Base-by-base conservation (phyloP, 345 rosid species). In the Microcos paniculata region DNA sequence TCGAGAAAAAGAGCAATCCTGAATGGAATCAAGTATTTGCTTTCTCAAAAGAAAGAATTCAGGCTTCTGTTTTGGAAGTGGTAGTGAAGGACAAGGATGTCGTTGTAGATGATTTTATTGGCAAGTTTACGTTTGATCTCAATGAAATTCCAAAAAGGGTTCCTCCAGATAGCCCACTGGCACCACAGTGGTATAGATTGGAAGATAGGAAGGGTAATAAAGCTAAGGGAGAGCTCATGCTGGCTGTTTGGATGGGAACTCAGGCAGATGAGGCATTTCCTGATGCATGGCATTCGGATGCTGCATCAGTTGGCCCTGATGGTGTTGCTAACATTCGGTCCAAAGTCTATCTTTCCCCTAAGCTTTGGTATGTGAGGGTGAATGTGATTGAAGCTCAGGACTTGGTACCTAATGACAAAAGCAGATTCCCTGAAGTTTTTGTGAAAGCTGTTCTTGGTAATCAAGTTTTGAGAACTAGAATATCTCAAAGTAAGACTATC, bases 221-320 rank as follows among this genome's bases (percentile, higher is more conserved):
- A 84, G 82, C 76, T 38, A 90, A 84, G 75, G 99, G 99, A 75
- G 98, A 96, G 82, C 80, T 96, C 73, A 96, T 96, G 99, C 81
- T 96, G 73, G 99, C 99, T 43, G 93, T 93, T 70, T 96, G 99
- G 99, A 96, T 92, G 96, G 99, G 99, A 70, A 96, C 99, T 66
- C 99, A 93, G 82, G 99, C 99, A 0, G 99, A 95, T 57, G 99
- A 95, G 84, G 93, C 98, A 23, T 95, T 95, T 71, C 89, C 97
- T 1, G 97, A 96, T 72, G 94, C 98, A 14, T 96, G 99, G 98
- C 99, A 96, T 72, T 96, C 99, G 0, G 98, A 96, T 87, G 99
- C 99, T 21, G 94, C 91, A 63, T 79, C 93, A 0, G 91, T 90
- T 53, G 91, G 93, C 42, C 80, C 79, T 4, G 94, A 86, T 28